Evolutionary conservation across 2,329 filamentous ascomycete genomes (phyloP).

Genomic region (Curvularia lunata): DNA sequence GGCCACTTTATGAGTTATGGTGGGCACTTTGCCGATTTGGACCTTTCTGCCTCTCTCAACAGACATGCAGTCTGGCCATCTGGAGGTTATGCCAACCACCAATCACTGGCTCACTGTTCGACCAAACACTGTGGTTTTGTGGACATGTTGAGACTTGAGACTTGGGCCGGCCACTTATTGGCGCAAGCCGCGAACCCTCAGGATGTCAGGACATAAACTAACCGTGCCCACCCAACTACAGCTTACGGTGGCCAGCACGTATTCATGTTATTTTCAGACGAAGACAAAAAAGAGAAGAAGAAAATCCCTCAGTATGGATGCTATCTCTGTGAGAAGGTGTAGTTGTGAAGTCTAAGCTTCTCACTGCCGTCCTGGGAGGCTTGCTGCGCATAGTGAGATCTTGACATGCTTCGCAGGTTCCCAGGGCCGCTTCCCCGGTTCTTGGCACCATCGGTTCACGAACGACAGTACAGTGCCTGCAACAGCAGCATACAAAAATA

Average conservation of each 20-base stretch:
- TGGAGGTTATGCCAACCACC: background rate
- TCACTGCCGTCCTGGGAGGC: constrained; percentile 15
- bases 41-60: background rate
- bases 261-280: background rate
- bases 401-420: constrained; percentile 11
- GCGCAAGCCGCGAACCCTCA: background rate
- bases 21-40: background rate
- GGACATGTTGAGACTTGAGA: background rate
- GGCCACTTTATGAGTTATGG: background rate
- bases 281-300: background rate
- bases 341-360: constrained; percentile 5
- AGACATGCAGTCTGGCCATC: background rate
- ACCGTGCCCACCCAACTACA: background rate
- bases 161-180: background rate
- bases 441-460: constrained; percentile 13
- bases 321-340: background rate
- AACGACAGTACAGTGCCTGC: background rate
- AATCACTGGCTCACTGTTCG: background rate
- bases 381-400: constrained; percentile 22
- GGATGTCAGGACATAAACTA: background rate
- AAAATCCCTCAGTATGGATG: background rate
- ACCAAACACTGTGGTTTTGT: background rate
- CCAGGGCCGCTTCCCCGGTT: constrained; percentile 13
- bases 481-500: background rate
- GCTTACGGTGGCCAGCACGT: background rate